Conservation (phyloP, 129 eudicot species). For the Flaveria trinervia region DNA sequence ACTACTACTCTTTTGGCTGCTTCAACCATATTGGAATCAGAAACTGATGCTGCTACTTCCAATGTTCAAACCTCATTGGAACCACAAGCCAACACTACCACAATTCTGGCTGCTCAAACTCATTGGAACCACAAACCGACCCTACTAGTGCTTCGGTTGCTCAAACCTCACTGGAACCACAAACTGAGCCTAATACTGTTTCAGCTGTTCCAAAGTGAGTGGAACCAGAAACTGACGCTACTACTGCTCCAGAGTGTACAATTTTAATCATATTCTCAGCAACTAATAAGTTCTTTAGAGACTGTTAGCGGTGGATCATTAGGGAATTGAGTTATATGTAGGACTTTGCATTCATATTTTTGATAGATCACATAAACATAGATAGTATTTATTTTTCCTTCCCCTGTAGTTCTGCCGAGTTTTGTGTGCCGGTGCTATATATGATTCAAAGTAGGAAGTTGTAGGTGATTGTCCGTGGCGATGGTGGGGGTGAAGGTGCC, state of each 20-base stretch:
- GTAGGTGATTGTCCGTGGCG: background rate
- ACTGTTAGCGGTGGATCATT: background rate
- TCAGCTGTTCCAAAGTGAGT: constrained; percentile 4
- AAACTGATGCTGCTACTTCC: background rate
- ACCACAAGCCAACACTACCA: background rate
- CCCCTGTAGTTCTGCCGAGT: constrained; percentile 12
- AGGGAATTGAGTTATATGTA: constrained; percentile 24
- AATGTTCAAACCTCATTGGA: background rate
- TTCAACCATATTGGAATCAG: constrained; percentile 11
- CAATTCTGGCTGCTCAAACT: background rate
- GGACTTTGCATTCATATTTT: constrained; percentile 13
- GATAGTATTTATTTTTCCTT: constrained; percentile 10
- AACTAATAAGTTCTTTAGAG: constrained; percentile 12
- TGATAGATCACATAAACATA: constrained; percentile 22
- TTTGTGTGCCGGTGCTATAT: constrained; percentile 28
- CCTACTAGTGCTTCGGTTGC: background rate
- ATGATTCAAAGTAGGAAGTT: background rate
- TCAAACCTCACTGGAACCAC: constrained; percentile 15
- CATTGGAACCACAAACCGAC: constrained; percentile 6
- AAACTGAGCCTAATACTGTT: background rate
- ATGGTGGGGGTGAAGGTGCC: too few species aligned
- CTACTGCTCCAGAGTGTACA: background rate
- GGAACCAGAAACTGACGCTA: constrained; percentile 6
- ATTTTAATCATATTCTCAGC: background rate
- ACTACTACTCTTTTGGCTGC: background rate